phyloP scores from a whole-genome alignment of 768 basidiomycete species.

The Suillus variegatus region DNA sequence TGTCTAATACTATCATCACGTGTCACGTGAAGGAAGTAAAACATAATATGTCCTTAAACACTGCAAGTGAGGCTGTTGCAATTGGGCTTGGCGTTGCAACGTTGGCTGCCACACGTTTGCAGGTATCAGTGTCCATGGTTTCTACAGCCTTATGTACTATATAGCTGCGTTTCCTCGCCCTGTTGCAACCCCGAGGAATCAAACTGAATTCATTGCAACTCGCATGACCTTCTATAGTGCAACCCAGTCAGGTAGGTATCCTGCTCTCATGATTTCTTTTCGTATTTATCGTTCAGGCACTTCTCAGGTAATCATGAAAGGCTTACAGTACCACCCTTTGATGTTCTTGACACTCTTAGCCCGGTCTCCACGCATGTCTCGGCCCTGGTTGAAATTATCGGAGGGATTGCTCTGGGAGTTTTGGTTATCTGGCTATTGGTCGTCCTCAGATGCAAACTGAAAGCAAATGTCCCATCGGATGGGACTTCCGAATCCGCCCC shows the following conservation, averaged over 20 bases:
- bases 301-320: not conserved
- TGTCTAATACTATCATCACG: not conserved
- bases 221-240: not conserved
- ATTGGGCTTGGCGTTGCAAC: not conserved
- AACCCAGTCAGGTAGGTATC: not conserved
- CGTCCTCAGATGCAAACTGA: not conserved
- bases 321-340: not conserved
- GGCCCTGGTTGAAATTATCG: not conserved
- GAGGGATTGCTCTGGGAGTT: not conserved
- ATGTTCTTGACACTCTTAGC: not conserved
- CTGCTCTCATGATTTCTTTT: not conserved
- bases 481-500: not conserved
- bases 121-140: not conserved
- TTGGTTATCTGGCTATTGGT: not conserved
- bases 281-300: not conserved
- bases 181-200: not conserved
- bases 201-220: not conserved
- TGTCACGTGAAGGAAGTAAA: not conserved
- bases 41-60: not conserved
- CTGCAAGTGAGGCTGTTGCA: not conserved
- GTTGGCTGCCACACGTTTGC: not conserved
- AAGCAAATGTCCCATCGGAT: not conserved
- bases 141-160: not conserved
- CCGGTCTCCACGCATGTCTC: not conserved
- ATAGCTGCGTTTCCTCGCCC: not conserved